phyloP scores from a whole-genome alignment of 495 filamentous ascomycete species.

The Stereocaulon alpinum region DNA sequence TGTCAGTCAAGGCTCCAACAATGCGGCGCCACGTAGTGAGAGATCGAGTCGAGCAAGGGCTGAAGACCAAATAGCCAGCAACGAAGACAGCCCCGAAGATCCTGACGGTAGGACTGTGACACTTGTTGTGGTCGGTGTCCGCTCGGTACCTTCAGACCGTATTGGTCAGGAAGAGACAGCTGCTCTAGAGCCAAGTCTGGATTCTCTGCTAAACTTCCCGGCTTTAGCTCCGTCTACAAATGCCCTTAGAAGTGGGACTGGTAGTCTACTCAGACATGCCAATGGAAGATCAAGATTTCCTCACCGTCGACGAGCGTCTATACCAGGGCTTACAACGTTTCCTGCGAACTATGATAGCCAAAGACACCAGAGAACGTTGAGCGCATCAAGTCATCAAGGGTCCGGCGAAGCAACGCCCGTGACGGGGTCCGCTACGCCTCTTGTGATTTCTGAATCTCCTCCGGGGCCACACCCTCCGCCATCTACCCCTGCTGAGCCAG shows the following conservation, averaged over 20 bases:
- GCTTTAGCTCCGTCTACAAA: slow-evolving; percentile 51
- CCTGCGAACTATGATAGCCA: slow-evolving; percentile 37
- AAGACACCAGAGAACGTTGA: slow-evolving; percentile 36
- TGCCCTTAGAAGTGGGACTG: slow-evolving; percentile 33
- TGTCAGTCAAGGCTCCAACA: slow-evolving; percentile 36
- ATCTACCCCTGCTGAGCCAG: slow-evolving; percentile 56
- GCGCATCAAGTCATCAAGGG: slow-evolving; percentile 16
- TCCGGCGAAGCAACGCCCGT: slow-evolving; percentile 8
- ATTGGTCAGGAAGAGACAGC: slow-evolving; percentile 36
- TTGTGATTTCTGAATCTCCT: slow-evolving; percentile 44
- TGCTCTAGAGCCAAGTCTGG: slow-evolving; percentile 35
- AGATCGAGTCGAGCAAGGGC: slow-evolving; percentile 17
- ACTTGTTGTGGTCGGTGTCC: slow-evolving; percentile 62
- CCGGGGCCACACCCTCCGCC: slow-evolving; percentile 57
- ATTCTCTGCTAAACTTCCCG: slow-evolving; percentile 43
- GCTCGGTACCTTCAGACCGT: slow-evolving; percentile 51
- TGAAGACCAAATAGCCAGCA: slow-evolving; percentile 24
- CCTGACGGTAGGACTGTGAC: slow-evolving; percentile 53
- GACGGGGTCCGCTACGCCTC: slow-evolving; percentile 27
- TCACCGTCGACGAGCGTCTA: slow-evolving; percentile 40
- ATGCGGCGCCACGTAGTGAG: slow-evolving; percentile 18
- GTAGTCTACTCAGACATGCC: slow-evolving; percentile 28
- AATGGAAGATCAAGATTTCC: slow-evolving; percentile 43
- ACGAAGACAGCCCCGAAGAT: slow-evolving; percentile 38
- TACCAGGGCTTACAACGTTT: slow-evolving; percentile 34